Conservation (phyloP, 495 filamentous ascomycete genomes). For the Mytilinidion resinicola region DNA sequence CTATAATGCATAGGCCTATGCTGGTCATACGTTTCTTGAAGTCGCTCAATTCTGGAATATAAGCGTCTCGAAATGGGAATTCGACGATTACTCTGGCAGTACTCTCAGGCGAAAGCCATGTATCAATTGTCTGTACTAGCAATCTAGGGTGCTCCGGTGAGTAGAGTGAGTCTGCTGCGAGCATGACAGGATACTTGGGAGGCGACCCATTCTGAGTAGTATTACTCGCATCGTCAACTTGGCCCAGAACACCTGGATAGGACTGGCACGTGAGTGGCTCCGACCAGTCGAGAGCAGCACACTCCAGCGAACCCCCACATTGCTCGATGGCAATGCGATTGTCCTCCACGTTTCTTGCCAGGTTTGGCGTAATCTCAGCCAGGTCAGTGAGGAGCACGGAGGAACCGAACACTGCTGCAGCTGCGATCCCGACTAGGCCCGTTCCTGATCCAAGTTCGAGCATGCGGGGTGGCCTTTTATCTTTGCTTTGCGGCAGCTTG, state of each 20-base stretch:
- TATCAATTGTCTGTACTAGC: conserved; percentile 51
- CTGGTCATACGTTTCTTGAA: conserved; percentile 50
- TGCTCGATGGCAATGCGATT: conserved; percentile 40
- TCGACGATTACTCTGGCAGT: conserved; percentile 55
- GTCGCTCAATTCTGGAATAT: conserved; percentile 47
- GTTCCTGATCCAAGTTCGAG: conserved; percentile 63
- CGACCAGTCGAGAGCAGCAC: conserved; percentile 64
- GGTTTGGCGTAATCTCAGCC: conserved; percentile 61
- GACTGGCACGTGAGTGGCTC: conserved; percentile 27
- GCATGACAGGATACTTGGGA: conserved; percentile 50
- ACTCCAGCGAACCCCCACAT: conserved; percentile 34
- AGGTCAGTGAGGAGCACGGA: conserved; percentile 60
- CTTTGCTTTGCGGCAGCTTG: conserved; percentile 19
- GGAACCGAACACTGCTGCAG: conserved; percentile 37
- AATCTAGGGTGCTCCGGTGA: conserved; percentile 57
- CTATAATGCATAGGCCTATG: conserved; percentile 47
- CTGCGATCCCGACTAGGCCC: conserved; percentile 52
- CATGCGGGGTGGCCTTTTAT: conserved; percentile 30
- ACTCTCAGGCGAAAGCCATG: conserved; percentile 45
- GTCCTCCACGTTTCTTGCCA: conserved; percentile 50
- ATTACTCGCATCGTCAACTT: conserved; percentile 13
- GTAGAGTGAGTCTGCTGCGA: conserved; percentile 70
- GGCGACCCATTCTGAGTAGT: background rate
- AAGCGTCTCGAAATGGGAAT: conserved; percentile 58
- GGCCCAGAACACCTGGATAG: background rate